Percentiles rank a stretch among this genome's conserved stretches.
Evolutionary conservation across 495 filamentous ascomycete genomes (phyloP).

Genomic region (Tetracladium marchalianum): DNA sequence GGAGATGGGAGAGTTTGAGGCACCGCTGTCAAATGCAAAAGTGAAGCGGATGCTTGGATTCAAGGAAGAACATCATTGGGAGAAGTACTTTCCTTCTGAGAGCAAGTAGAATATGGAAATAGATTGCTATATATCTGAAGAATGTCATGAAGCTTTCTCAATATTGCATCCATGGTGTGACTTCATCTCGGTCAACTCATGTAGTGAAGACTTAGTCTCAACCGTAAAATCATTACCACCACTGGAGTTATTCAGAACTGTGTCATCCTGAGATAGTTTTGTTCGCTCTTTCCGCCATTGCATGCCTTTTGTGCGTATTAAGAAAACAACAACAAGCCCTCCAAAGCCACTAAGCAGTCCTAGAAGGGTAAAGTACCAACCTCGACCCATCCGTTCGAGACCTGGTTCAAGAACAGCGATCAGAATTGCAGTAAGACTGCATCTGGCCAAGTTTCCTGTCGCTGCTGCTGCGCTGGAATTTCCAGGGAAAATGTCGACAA

Average conservation of each 20-base stretch:
- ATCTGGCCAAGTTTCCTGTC: conserved; percentile 13
- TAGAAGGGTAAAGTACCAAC: conserved; percentile 19
- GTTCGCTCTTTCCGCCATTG: not conserved
- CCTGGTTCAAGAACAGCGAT: conserved; percentile 18
- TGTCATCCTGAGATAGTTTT: no score
- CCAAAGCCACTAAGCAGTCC: conserved; percentile 5
- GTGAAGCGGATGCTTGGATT: conserved; percentile 45
- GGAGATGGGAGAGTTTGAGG: conserved; percentile 41
- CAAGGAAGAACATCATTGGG: conserved; percentile 41
- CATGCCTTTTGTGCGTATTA: not conserved
- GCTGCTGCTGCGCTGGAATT: conserved; percentile 18
- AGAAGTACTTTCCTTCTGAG: not conserved
- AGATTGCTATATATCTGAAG: no score
- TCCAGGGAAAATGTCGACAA: conserved; percentile 18
- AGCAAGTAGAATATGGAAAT: no score
- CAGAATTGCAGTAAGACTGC: conserved; percentile 12
- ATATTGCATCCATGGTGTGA: no score
- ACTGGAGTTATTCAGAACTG: no score
- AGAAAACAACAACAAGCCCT: not conserved
- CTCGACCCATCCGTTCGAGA: conserved; percentile 11
- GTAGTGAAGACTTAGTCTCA: no score
- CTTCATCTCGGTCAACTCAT: no score
- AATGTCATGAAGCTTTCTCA: no score
- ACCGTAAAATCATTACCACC: no score
- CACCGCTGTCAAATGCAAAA: conserved; percentile 46